These are phyloP conservation scores for Platismatia glauca DNA, from an alignment of 495 filamentous ascomycete genomes.

Conservation along the genomic window DNA sequence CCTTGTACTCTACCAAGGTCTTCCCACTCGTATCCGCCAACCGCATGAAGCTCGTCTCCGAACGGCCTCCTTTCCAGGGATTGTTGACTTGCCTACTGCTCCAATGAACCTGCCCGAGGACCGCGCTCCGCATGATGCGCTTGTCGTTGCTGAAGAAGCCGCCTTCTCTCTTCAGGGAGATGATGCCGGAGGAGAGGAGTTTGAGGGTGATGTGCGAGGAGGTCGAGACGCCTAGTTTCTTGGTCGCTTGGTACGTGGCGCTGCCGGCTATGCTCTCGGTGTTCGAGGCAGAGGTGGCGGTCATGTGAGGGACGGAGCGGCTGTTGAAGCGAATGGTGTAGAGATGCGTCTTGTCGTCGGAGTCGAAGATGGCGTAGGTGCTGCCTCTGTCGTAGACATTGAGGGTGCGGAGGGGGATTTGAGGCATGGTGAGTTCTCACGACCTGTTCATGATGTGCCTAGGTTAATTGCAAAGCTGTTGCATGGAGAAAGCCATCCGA, in stretches of 20 bases:
- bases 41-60: constrained; percentile 1
- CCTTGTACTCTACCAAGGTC: constrained; percentile 1
- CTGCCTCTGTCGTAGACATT: constrained; percentile 4
- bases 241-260: constrained; percentile 1
- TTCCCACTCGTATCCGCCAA: background rate
- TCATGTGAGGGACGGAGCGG: constrained; percentile 8
- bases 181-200: background rate
- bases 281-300: background rate
- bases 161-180: constrained; percentile 1
- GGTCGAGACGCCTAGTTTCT: background rate
- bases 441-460: background rate
- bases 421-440: background rate
- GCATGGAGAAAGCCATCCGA: background rate
- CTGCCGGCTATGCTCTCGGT: background rate
- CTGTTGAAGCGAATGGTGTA: constrained; percentile 1
- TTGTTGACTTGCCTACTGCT: background rate
- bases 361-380: constrained; percentile 4
- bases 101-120: background rate
- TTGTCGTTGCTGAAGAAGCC: constrained; percentile 1
- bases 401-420: background rate
- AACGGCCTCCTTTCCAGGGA: constrained; percentile 3
- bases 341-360: background rate
- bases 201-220: constrained; percentile 3
- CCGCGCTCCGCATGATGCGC: background rate
- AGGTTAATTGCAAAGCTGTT: background rate